A percentile compares a stretch with the other conserved stretches of the same genome.
Conservation (phyloP, 1,284 basidiomycete genomes). For the Pseudozyma flocculosa region DNA sequence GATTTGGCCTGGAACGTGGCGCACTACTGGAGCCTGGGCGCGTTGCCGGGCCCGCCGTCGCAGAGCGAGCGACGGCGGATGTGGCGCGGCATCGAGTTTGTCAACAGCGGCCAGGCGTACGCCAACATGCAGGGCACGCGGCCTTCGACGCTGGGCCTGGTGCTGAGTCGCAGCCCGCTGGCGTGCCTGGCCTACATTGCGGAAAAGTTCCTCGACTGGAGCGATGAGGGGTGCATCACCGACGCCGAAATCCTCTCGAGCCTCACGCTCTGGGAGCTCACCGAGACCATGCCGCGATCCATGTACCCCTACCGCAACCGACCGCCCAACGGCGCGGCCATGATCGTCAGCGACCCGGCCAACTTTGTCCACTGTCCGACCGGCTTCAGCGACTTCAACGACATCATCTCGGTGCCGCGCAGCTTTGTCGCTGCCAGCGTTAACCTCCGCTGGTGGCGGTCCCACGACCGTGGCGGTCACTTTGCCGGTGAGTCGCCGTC, state of each 20-base stretch:
- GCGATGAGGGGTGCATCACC: constrained; percentile 13
- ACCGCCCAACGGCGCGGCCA: constrained; percentile 12
- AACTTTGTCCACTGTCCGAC: constrained; percentile 57
- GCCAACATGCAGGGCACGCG: constrained; percentile 54
- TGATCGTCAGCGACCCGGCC: constrained; percentile 12
- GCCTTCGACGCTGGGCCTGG: constrained; percentile 59
- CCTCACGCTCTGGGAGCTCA: constrained; percentile 60
- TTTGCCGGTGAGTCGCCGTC: constrained; percentile 6
- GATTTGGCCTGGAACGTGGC: constrained; percentile 13
- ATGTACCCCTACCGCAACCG: constrained; percentile 61
- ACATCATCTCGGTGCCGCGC: constrained; percentile 59
- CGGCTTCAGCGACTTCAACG: constrained; percentile 59
- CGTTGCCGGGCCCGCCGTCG: constrained; percentile 25
- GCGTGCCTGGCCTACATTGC: constrained; percentile 60
- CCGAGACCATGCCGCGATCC: constrained; percentile 59
- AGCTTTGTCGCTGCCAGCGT: constrained; percentile 55
- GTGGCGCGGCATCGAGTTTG: constrained; percentile 33
- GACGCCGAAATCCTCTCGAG: constrained; percentile 57
- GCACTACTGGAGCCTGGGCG: constrained; percentile 13
- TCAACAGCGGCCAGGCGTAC: constrained; percentile 40
- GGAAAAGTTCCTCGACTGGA: constrained; percentile 60
- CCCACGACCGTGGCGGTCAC: constrained; percentile 55
- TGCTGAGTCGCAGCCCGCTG: constrained; percentile 57
- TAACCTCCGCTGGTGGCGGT: constrained; percentile 56
- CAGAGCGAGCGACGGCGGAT: constrained; percentile 40